These are phyloP conservation scores for Myriosclerotinia scirpicola DNA, from an alignment of 2,329 filamentous ascomycete species.

Conservation along the genomic window DNA sequence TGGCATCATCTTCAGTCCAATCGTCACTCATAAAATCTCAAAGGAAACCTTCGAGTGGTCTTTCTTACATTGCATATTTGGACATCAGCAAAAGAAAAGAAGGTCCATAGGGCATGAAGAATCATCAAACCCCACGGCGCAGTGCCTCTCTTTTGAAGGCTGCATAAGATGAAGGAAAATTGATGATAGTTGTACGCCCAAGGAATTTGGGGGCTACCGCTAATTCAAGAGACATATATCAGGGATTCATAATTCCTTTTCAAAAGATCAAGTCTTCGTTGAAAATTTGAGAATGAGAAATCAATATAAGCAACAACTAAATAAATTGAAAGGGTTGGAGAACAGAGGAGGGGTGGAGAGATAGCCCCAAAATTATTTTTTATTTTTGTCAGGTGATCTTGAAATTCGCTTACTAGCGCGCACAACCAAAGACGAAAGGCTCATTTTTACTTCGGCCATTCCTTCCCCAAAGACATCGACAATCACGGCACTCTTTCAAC, in stretches of 20 bases:
- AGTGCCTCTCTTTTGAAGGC: background rate
- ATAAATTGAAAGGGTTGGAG: background rate
- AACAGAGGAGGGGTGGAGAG: background rate
- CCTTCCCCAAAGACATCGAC: conserved; percentile 25
- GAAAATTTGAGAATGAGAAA: background rate
- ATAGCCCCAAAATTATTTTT: conserved; percentile 5
- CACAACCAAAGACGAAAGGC: background rate
- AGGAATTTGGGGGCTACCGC: background rate
- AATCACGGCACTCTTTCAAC: conserved; percentile 39
- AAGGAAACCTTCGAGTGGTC: no score
- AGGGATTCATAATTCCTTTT: background rate
- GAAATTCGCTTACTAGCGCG: conserved; percentile 21
- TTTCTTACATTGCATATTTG: background rate
- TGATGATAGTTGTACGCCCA: background rate
- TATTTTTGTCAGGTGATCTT: background rate
- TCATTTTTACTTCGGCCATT: no score
- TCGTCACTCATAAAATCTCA: no score
- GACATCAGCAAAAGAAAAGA: background rate
- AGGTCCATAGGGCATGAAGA: background rate
- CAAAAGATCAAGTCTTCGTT: background rate
- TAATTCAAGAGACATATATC: background rate
- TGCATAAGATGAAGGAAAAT: background rate
- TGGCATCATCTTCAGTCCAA: background rate
- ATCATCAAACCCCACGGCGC: background rate
- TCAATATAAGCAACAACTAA: background rate